These are phyloP conservation scores for Blakeslea trispora DNA, from an alignment of 371 early-diverging fungal species.

Conservation along the genomic window DNA sequence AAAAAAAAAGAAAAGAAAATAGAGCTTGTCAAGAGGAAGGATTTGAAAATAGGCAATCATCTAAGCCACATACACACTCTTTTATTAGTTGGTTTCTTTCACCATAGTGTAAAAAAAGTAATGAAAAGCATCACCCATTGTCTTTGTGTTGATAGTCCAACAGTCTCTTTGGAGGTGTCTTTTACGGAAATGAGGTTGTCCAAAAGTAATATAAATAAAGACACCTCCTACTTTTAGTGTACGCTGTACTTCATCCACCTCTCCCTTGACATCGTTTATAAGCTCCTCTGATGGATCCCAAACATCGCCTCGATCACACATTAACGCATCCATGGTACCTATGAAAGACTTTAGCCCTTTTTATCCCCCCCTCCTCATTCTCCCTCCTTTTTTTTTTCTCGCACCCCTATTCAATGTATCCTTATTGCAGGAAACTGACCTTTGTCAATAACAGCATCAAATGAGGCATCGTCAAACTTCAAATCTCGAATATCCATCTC, in stretches of 20 bases:
- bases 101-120: slow-evolving; percentile 74
- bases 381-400: background rate
- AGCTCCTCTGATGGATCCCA: slow-evolving; percentile 84
- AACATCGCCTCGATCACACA: slow-evolving; percentile 84
- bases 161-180: slow-evolving; percentile 69
- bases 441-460: slow-evolving; percentile 86
- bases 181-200: slow-evolving; percentile 88
- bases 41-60: background rate
- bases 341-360: no score
- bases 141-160: slow-evolving; percentile 67
- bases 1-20: background rate
- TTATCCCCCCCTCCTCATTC: no score
- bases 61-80: slow-evolving; percentile 17
- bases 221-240: slow-evolving; percentile 76
- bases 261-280: slow-evolving; percentile 61
- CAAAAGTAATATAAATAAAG: slow-evolving; percentile 89
- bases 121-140: slow-evolving; percentile 74
- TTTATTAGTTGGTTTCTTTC: slow-evolving; percentile 10
- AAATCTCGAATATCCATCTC: slow-evolving; percentile 81
- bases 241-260: slow-evolving; percentile 75
- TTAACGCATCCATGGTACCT: slow-evolving; percentile 79
- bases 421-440: slow-evolving; percentile 45
- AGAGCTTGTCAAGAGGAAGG: background rate
- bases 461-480: slow-evolving; percentile 56
- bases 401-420: no score